Base-by-base conservation (phyloP, 1,284 basidiomycete species). In the Earliella scabrosa region DNA sequence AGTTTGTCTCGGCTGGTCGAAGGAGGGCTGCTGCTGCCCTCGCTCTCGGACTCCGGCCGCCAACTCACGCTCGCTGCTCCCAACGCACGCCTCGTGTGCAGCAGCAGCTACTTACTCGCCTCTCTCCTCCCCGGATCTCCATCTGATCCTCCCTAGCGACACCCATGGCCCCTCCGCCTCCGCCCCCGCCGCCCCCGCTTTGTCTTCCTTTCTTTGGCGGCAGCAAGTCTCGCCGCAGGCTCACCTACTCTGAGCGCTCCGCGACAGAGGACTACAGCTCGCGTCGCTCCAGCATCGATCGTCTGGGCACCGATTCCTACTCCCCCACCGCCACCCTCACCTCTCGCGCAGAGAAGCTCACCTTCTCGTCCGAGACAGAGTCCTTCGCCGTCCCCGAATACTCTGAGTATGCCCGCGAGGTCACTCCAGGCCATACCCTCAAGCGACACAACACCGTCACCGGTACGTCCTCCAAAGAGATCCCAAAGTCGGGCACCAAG, bases 301-400 rank as follows among this genome's bases (percentile, higher is more conserved):
- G 68, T 21, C 69, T 70, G 50, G 56, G 68, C 47, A 56, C 63
- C n/a, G 62, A 45, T 45, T 73, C 70, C 14, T 73, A 67, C 60
- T 77, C 76, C 7, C 73, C 75, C 18, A 74, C 75, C 9, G 69
- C 73, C 9, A 77, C 75, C 18, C 62, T 78, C 48, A 76, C 75
- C 34, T 58, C 60, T 13, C 68, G 64, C 24, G 72, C 66, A 3
- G 74, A 74, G 50, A 76, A 75, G 59, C 69, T 76, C 39, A 67
- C 72, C 5, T 75, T 78, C 61, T 63, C 71, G 16, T 67, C 69
- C 27, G 76, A 77, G 55, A 68, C 70, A 10, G 72, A 74, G 55
- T 68, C 68, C 5, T 76, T 68, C 66, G 50, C 64, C 26, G 58
- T 71, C 29, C 60, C 70, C 3, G 59, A 58, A 9, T 52, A 61